These are phyloP conservation scores for Plasmopara viticola DNA, from an alignment of 352 stramenopile genomes.

Conservation along the genomic window DNA sequence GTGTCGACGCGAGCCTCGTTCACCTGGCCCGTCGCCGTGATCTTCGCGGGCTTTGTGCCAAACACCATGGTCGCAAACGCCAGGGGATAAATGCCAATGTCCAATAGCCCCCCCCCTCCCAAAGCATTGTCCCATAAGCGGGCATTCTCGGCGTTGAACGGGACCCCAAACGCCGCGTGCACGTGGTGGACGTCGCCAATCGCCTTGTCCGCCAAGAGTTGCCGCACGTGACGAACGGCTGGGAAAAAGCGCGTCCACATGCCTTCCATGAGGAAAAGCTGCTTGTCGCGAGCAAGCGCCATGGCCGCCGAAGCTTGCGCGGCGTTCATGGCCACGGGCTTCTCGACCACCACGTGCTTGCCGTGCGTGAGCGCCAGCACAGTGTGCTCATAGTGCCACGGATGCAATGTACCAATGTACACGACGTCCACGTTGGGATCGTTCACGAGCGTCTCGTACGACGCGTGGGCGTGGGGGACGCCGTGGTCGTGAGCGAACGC, in stretches of 20 bases:
- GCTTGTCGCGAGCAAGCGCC: conserved; percentile 49
- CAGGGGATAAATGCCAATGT: conserved; percentile 76
- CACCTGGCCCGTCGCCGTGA: conserved; percentile 25
- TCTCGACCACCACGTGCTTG: conserved; percentile 92
- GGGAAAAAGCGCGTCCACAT: conserved; percentile 88
- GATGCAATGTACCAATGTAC: conserved; percentile 91
- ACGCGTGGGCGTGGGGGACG: conserved; percentile 49
- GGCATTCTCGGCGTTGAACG: conserved; percentile 35
- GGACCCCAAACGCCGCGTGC: conserved; percentile 63
- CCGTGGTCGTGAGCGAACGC: conserved; percentile 35
- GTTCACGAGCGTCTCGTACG: conserved; percentile 76
- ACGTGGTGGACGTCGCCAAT: conserved; percentile 73
- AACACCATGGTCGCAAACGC: conserved; percentile 63
- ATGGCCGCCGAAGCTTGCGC: conserved; percentile 67
- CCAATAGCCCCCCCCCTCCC: conserved; percentile 65
- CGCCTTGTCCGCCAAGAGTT: conserved; percentile 40
- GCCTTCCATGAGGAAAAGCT: conserved; percentile 79
- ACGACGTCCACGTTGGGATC: conserved; percentile 85
- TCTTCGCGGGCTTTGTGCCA: conserved; percentile 34
- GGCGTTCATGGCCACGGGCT: conserved; percentile 87
- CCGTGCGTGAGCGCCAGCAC: conserved; percentile 66
- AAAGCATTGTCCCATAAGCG: conserved; percentile 66
- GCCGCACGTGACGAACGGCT: conserved; percentile 45
- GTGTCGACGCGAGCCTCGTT: conserved; percentile 39
- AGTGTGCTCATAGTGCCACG: conserved; percentile 72